Conservation (phyloP, 495 filamentous ascomycete species). For the Evernia prunastri region DNA sequence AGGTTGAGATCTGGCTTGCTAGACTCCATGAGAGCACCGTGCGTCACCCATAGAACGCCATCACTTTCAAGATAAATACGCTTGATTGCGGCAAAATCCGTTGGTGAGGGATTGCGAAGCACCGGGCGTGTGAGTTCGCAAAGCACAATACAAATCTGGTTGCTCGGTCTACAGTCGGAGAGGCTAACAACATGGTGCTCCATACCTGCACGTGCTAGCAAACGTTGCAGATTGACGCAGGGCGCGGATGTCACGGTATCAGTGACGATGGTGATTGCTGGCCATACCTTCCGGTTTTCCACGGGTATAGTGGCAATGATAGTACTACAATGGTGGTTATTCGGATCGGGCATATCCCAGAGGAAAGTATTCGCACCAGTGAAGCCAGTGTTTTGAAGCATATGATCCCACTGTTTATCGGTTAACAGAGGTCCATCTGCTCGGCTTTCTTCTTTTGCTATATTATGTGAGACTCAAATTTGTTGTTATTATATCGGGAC, state of each 20-base stretch:
- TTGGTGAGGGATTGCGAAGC: constrained; percentile 7
- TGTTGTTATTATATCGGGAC: neutral
- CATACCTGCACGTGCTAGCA: neutral
- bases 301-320: neutral
- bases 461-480: neutral
- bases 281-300: neutral
- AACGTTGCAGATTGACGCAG: neutral
- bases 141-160: constrained; percentile 1
- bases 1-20: constrained; percentile 24
- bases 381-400: constrained; percentile 20
- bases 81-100: constrained; percentile 28
- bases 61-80: constrained; percentile 24
- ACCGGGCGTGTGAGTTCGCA: constrained; percentile 12
- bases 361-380: neutral
- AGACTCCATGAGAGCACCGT: constrained; percentile 31
- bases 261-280: constrained; percentile 4
- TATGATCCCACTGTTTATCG: constrained; percentile 12
- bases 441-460: constrained; percentile 10
- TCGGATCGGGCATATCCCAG: constrained; percentile 6
- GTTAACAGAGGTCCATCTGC: constrained; percentile 6
- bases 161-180: neutral
- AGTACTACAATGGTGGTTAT: constrained; percentile 1
- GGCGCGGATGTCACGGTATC: neutral
- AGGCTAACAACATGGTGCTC: neutral
- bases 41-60: constrained; percentile 36